Conservation (phyloP, 2,329 filamentous ascomycete genomes). For the Xylariaceae sp. region DNA sequence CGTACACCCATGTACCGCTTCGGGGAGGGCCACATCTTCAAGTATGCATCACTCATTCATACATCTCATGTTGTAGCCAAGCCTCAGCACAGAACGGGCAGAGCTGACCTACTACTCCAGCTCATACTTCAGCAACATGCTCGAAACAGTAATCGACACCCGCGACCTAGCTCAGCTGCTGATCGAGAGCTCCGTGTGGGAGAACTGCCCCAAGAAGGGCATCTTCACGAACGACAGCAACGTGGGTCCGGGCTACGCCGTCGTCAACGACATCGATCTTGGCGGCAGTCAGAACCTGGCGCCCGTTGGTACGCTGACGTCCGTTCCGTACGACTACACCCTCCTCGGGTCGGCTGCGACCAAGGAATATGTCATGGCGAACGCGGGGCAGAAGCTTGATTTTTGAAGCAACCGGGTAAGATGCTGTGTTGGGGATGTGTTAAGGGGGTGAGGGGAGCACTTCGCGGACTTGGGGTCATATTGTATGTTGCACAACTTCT, state of each 20-base stretch:
- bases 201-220: conserved; percentile 16
- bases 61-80: neutral
- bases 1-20: conserved; percentile 52
- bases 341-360: conserved; percentile 34
- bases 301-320: conserved; percentile 35
- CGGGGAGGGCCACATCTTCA: conserved; percentile 52
- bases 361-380: conserved; percentile 32
- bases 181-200: conserved; percentile 21
- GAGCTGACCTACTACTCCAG: conserved; percentile 4
- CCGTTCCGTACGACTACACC: conserved; percentile 39
- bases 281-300: conserved; percentile 37
- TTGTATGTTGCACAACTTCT: no score
- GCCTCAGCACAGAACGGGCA: neutral
- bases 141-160: conserved; percentile 17
- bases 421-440: neutral
- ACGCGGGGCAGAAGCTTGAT: conserved; percentile 20
- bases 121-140: conserved; percentile 14
- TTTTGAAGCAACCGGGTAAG: conserved; percentile 7
- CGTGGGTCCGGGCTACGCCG: conserved; percentile 32
- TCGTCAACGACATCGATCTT: conserved; percentile 36
- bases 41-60: conserved; percentile 10
- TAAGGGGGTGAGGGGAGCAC: neutral
- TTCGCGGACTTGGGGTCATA: no score
- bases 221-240: conserved; percentile 36
- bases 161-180: conserved; percentile 18